Base-by-base conservation (phyloP, 1,284 basidiomycete species). In the Polyporus tsugae region DNA sequence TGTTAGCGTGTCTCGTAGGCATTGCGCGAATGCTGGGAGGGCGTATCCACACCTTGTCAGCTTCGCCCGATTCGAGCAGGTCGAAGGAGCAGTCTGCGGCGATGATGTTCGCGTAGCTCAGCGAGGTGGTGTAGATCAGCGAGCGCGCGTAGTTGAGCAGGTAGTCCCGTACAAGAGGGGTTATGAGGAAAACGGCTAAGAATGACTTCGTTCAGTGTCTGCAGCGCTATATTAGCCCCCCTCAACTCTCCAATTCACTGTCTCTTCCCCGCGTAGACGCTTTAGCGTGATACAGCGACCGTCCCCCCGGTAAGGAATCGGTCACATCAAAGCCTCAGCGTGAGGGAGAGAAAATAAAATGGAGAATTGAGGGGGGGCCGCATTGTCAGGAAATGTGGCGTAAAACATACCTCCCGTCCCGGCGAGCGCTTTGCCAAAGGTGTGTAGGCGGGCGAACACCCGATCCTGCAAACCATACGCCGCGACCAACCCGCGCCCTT, bases 81-180 rank as follows among this genome's bases (percentile, higher is more conserved):
- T 95, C 93, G 78, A 97, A 93, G 0, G 93, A 91, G 70, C 91
- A 91, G 63, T 91, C 86, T 25, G 91, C 86, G 0, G 93, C 90
- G 58, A 95, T 82, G 52, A 96, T 86, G 75, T 89, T 95, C 19
- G 91, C 85, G 71, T 90, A 87, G 66, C 91, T 89, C 71, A 95
- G 85, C 0, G 94, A 89, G 0, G 95, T 97, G 0, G 95, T 97
- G 81, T 95, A 98, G 65, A 97, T 95, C 60, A 99, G 84, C 5
- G 96, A 90, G 38, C 97, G 86, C 0, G 96, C 96, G 81, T 98
- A 99, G 79, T 99, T 99, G 77, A 98, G 83, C 22, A 98, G 83
- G 80, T 96, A 98, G 69, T 93, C 88, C 7, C 92, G 88, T 39
- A 96, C 86, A 1, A 95, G 82, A 2, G 86, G 83, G 17, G 86